Percentiles rank a stretch among this genome's conserved stretches.
Evolutionary conservation across 805 yeast species (phyloP).

Genomic region (Komagataella kurtzmanii): DNA sequence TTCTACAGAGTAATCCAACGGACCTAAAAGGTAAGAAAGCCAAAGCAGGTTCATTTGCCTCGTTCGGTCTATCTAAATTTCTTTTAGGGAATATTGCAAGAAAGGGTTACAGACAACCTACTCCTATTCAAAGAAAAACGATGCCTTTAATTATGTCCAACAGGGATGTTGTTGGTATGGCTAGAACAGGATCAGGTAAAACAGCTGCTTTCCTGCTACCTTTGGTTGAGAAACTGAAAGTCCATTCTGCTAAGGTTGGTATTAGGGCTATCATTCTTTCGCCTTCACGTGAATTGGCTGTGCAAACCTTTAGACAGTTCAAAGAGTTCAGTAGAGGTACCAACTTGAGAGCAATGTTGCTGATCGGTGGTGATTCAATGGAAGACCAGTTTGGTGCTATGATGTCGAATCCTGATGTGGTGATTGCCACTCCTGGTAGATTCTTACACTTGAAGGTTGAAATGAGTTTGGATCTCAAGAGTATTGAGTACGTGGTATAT

Average conservation of each 20-base stretch:
- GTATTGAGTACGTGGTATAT: constrained; percentile 83
- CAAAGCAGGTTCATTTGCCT: constrained; percentile 73
- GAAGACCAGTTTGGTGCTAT: constrained; percentile 91
- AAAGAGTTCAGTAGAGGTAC: constrained; percentile 81
- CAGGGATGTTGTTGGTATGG: constrained; percentile 98
- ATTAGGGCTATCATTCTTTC: constrained; percentile 80
- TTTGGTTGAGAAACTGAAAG: constrained; percentile 69
- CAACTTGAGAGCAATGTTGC: constrained; percentile 63
- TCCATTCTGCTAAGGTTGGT: constrained; percentile 81
- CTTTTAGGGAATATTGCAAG: constrained; percentile 56
- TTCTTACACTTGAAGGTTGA: constrained; percentile 91
- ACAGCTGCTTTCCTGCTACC: constrained; percentile 96
- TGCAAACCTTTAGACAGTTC: constrained; percentile 81
- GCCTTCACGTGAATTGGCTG: constrained; percentile 93
- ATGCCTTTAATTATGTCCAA: constrained; percentile 80
- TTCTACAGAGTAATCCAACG: constrained; percentile 14
- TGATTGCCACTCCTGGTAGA: constrained; percentile 96
- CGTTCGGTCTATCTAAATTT: constrained; percentile 75
- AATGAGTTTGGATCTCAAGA: constrained; percentile 75
- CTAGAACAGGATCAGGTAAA: constrained; percentile 97
- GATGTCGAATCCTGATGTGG: constrained; percentile 89
- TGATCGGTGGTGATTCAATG: constrained; percentile 97
- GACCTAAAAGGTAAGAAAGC: constrained; percentile 38
- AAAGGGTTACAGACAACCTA: constrained; percentile 89
- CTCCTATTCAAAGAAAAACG: constrained; percentile 95